These are phyloP conservation scores for Leccinum obscurum DNA, from an alignment of 768 basidiomycete species.

Conservation along the genomic window DNA sequence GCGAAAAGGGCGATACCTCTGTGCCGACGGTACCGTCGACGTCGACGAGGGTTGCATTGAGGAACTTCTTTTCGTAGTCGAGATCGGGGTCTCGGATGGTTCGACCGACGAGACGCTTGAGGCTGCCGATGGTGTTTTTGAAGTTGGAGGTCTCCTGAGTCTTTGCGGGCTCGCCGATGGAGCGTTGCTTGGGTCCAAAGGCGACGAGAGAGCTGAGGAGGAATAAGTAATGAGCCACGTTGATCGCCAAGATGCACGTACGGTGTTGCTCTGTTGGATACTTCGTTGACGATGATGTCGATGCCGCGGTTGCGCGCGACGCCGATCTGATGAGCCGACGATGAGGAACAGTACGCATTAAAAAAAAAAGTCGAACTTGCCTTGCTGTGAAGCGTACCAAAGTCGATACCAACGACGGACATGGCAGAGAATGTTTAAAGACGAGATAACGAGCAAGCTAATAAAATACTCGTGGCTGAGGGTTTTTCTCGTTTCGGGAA, in stretches of 20 bases:
- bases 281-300: slow-evolving; percentile 98
- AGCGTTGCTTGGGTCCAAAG: slow-evolving; percentile 87
- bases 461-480: slow-evolving; percentile 14
- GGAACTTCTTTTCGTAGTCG: slow-evolving; percentile 85
- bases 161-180: slow-evolving; percentile 94
- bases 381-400: slow-evolving; percentile 89
- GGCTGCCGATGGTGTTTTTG: slow-evolving; percentile 91
- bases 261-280: slow-evolving; percentile 96
- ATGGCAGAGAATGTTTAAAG: slow-evolving; percentile 36
- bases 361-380: slow-evolving; percentile 34
- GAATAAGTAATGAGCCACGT: neutral
- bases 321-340: slow-evolving; percentile 62
- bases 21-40: slow-evolving; percentile 79
- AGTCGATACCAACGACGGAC: slow-evolving; percentile 95
- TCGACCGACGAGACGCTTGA: slow-evolving; percentile 90
- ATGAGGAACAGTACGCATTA: neutral
- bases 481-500: slow-evolving; percentile 24
- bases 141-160: slow-evolving; percentile 98
- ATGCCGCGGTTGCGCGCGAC: slow-evolving; percentile 95
- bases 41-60: slow-evolving; percentile 86
- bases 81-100: slow-evolving; percentile 80
- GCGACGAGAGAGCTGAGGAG: slow-evolving; percentile 81
- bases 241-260: slow-evolving; percentile 42
- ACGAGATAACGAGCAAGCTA: neutral
- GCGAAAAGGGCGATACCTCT: slow-evolving; percentile 51